These are phyloP conservation scores for Cryptosporidium xiaoi DNA, from an alignment of 169 alveolate genomes.

Conservation along the genomic window DNA sequence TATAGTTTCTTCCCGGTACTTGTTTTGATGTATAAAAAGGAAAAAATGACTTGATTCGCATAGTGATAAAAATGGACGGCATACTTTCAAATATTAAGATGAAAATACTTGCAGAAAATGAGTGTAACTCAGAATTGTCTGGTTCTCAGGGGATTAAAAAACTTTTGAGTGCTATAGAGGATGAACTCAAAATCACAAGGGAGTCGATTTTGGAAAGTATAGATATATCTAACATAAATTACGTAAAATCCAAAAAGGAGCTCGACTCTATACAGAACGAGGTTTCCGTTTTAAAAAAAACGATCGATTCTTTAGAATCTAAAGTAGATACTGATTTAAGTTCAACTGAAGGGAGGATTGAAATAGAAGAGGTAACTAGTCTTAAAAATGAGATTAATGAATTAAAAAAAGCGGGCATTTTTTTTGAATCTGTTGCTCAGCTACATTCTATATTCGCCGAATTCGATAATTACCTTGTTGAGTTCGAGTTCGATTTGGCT, in stretches of 20 bases:
- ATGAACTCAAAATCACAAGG: constrained; percentile 19
- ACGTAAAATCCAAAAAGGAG: constrained; percentile 40
- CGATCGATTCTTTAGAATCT: constrained; percentile 1
- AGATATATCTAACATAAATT: constrained; percentile 36
- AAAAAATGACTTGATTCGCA: too few relatives aligned
- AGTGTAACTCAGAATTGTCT: constrained; percentile 1
- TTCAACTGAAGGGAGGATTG: constrained; percentile 26
- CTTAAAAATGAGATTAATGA: constrained; percentile 12
- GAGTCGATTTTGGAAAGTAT: constrained; percentile 43
- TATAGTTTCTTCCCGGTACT: too few relatives aligned
- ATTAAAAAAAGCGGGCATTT: constrained; percentile 10
- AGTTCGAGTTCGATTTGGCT: constrained; percentile 63
- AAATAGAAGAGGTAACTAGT: constrained; percentile 26
- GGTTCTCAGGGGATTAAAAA: constrained; percentile 1
- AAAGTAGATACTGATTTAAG: constrained; percentile 19
- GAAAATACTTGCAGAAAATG: constrained; percentile 12
- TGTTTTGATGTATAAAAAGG: too few relatives aligned
- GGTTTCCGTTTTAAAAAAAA: constrained; percentile 8
- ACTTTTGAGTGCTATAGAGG: constrained; percentile 2
- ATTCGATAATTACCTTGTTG: constrained; percentile 62
- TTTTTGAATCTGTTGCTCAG: constrained; percentile 41
- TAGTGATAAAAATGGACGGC: constrained; percentile 15
- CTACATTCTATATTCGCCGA: constrained; percentile 66
- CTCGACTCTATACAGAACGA: constrained; percentile 42
- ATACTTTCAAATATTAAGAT: constrained; percentile 11